phyloP scores from a whole-genome alignment of 345 rosid species.

The Sapria himalayana region DNA sequence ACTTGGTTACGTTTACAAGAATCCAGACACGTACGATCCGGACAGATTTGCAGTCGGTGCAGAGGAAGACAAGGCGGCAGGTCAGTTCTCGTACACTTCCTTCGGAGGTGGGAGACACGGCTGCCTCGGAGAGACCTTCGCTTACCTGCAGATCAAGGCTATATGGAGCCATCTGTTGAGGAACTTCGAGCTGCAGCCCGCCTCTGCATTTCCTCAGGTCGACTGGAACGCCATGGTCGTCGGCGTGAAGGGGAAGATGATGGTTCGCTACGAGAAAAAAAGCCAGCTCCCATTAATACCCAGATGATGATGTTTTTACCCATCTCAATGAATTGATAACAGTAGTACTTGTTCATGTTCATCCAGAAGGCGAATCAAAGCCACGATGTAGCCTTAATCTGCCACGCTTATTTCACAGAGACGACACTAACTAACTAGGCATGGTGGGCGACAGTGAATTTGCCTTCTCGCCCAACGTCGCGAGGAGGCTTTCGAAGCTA shows the following conservation, averaged over 20 bases:
- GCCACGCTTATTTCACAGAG: too few species aligned
- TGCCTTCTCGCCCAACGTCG: slow-evolving; percentile 87
- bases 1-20: slow-evolving; percentile 53
- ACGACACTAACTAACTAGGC: too few species aligned
- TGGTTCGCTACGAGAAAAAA: slow-evolving; percentile 90
- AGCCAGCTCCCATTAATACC: too few species aligned
- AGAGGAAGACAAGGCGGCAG: slow-evolving; percentile 85
- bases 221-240: slow-evolving; percentile 99
- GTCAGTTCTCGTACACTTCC: slow-evolving; percentile 73
- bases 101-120: slow-evolving; percentile 99
- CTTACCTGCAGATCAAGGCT: slow-evolving; percentile 94
- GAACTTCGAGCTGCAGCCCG: slow-evolving; percentile 73
- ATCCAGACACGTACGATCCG: slow-evolving; percentile 73
- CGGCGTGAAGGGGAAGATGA: slow-evolving; percentile 85
- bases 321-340: too few species aligned
- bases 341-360: too few species aligned
- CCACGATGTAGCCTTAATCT: too few species aligned
- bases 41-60: slow-evolving; percentile 66
- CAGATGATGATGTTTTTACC: too few species aligned
- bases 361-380: too few species aligned
- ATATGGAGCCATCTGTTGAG: slow-evolving; percentile 93
- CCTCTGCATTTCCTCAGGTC: slow-evolving; percentile 87
- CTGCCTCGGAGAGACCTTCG: slow-evolving; percentile 94
- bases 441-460: too few species aligned
- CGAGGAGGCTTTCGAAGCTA: slow-evolving; percentile 84